Conservation (phyloP, 192 early-diverging fungal species). For the Gaertneriomyces semiglobifer region DNA sequence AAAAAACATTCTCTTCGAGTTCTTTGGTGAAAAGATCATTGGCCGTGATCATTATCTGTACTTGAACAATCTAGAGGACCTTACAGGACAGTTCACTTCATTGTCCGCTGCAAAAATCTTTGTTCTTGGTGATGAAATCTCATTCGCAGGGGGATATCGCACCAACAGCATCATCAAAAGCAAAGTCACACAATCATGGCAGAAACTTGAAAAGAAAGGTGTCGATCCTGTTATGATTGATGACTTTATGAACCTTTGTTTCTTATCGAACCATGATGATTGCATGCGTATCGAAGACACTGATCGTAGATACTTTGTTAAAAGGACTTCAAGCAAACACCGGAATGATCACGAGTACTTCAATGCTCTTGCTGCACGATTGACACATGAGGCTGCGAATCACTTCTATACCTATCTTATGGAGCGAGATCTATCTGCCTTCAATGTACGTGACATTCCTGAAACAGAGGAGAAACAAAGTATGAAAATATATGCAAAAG, state of each 20-base stretch:
- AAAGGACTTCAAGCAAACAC: not conserved
- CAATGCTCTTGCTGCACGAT: not conserved
- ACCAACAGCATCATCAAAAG: slow-evolving; percentile 12
- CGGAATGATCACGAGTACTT: slow-evolving; percentile 10
- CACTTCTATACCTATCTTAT: slow-evolving; percentile 26
- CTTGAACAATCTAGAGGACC: slow-evolving; percentile 9
- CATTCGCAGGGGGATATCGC: slow-evolving; percentile 14
- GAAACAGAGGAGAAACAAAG: slow-evolving; percentile 16
- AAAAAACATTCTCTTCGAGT: slow-evolving; percentile 14
- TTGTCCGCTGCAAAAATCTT: slow-evolving; percentile 1
- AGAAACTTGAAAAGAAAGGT: slow-evolving; percentile 18
- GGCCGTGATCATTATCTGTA: slow-evolving; percentile 9
- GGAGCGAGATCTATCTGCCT: slow-evolving; percentile 7
- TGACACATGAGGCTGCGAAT: slow-evolving; percentile 13
- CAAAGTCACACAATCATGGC: slow-evolving; percentile 1
- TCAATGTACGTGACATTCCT: slow-evolving; percentile 19
- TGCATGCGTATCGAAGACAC: slow-evolving; percentile 15
- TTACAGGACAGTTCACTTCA: slow-evolving; percentile 12
- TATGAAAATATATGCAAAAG: slow-evolving; percentile 4
- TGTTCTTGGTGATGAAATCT: slow-evolving; percentile 11
- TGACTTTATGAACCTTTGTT: slow-evolving; percentile 1
- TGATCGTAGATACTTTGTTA: slow-evolving; percentile 16
- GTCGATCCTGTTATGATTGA: slow-evolving; percentile 7
- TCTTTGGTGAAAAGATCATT: slow-evolving; percentile 8
- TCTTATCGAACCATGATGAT: slow-evolving; percentile 17